Percentiles rank a stretch among this genome's conserved stretches.
phyloP scores from a whole-genome alignment of 2,329 filamentous ascomycete genomes.

The Fusarium gaditjirri region DNA sequence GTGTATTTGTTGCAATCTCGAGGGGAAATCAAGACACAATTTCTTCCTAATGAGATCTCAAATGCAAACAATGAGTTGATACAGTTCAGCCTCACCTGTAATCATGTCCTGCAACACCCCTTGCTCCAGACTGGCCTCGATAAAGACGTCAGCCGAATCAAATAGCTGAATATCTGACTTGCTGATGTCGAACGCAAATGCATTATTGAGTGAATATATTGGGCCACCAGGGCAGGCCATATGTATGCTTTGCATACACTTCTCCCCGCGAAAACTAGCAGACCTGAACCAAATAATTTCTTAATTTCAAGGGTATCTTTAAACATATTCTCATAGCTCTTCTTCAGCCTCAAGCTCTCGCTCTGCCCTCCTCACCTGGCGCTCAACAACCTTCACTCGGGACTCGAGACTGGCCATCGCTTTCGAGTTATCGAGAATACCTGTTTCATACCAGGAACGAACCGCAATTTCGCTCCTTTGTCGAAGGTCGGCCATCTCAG shows the following conservation, averaged over 20 bases:
- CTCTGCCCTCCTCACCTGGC: slow-evolving; percentile 72
- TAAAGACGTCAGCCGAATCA: background rate
- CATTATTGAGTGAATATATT: background rate
- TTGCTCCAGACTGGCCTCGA: background rate
- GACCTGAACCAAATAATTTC: background rate
- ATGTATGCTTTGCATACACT: background rate
- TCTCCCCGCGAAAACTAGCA: background rate
- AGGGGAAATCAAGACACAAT: background rate
- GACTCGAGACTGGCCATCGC: slow-evolving; percentile 78
- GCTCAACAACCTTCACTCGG: slow-evolving; percentile 73
- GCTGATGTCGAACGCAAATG: background rate
- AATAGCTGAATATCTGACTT: background rate
- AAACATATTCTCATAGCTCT: slow-evolving; percentile 38
- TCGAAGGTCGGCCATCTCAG: slow-evolving; percentile 71
- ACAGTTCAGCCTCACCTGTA: background rate
- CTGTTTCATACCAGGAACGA: slow-evolving; percentile 78
- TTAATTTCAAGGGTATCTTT: slow-evolving; percentile 34
- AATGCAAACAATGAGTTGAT: background rate
- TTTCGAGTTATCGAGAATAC: slow-evolving; percentile 74
- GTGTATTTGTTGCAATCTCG: background rate
- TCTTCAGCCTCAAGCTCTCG: slow-evolving; percentile 46
- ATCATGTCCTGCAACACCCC: background rate
- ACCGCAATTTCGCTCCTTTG: slow-evolving; percentile 70
- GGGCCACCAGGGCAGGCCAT: background rate
- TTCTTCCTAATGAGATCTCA: background rate